Base-by-base conservation (phyloP, 345 rosid genomes). In the Salix purpurea region DNA sequence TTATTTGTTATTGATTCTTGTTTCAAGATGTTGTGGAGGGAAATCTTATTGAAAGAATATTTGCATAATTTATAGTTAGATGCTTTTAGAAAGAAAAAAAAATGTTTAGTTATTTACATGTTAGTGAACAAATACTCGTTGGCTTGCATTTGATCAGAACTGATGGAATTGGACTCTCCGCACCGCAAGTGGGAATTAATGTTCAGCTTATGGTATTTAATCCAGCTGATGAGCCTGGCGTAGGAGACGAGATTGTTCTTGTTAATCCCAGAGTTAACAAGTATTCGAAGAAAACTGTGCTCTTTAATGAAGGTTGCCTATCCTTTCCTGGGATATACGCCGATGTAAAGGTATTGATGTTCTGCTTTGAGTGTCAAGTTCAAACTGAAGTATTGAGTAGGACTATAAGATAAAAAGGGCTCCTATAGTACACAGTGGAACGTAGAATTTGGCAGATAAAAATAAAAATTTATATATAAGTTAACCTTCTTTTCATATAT, bases 151-250 rank as follows among this genome's bases (percentile, higher is more conserved):
- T 85, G 74, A 21, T 76, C 90, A 95, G 97, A 85, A 95, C 98
- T 50, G 97, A 96, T 84, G 99, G 99, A 58, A 84, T 91, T 9
- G 99, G 98, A 54, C 98, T 96, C 77, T 90, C 98, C 37, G 99
- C 99, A 60, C 98, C 98, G 6, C 98, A 96, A 85, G 97, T 96
- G 36, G 99, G 99, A 76, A 69, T 93, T 32, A 93, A 91, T 84
- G 92, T 91, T 72, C 91, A 86, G 65, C 88, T 96, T 48, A 96
- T 96, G 99, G 98, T 96, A 83, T 96, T 96, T 85, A 93, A 96
- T 85, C 86, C 94, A 0, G 87, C 77, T 30, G 96, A 97, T 0
- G 95, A 89, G 84, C 85, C 78, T 9, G 92, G 93, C 67, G 90
- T 87, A 81, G 98, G 98, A 65, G 91, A 93, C 78, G 98, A 96